phyloP scores from a whole-genome alignment of 768 basidiomycete genomes.

The Boletus bicolor region DNA sequence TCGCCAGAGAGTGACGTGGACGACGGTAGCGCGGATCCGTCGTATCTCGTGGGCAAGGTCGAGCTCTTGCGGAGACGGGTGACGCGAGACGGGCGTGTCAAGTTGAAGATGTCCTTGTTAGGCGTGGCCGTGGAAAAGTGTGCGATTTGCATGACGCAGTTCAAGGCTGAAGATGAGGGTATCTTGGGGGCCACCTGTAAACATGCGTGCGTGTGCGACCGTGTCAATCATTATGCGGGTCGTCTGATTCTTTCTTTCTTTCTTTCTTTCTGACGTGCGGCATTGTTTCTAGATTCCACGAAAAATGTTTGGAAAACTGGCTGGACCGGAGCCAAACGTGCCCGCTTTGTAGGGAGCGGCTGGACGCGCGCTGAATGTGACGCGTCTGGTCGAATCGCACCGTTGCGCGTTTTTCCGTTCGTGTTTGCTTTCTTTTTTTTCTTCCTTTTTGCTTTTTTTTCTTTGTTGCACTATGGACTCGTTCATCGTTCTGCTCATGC shows the following conservation, averaged over 20 bases:
- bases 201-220: slow-evolving; percentile 44
- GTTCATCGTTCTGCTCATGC: slow-evolving; percentile 11
- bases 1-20: slow-evolving; percentile 9
- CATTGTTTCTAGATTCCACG: slow-evolving; percentile 46
- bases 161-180: slow-evolving; percentile 55
- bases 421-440: background rate
- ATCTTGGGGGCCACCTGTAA: slow-evolving; percentile 55
- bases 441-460: background rate
- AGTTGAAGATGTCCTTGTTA: slow-evolving; percentile 64
- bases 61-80: slow-evolving; percentile 57
- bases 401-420: background rate
- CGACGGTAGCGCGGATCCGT: background rate
- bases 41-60: slow-evolving; percentile 42
- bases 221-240: background rate
- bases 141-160: slow-evolving; percentile 70
- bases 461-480: slow-evolving; percentile 14
- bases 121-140: slow-evolving; percentile 67
- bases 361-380: slow-evolving; percentile 30
- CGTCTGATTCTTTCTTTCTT: background rate
- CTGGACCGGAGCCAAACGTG: slow-evolving; percentile 57
- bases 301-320: slow-evolving; percentile 61
- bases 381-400: background rate
- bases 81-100: slow-evolving; percentile 62
- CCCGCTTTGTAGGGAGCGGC: slow-evolving; percentile 57
- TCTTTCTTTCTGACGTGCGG: background rate